Conservation (phyloP, 257 asterid species). For the Anisodus tanguticus region DNA sequence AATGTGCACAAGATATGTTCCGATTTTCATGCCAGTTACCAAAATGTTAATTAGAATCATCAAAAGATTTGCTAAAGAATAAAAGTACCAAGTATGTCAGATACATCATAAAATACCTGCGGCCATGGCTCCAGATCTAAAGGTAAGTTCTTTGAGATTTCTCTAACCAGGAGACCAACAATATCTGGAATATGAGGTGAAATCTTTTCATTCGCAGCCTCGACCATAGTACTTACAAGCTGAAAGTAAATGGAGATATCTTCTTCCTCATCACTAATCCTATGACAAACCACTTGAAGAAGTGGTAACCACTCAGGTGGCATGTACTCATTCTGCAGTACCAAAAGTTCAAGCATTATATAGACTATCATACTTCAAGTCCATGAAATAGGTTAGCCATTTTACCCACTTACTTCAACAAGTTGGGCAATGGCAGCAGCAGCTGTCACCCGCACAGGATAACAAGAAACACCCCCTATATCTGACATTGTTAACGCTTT, state of each 20-base stretch:
- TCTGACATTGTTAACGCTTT: constrained; percentile 44
- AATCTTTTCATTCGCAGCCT: constrained; percentile 44
- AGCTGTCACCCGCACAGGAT: constrained; percentile 52
- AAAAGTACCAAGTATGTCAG: neutral
- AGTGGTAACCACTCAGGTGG: constrained; percentile 54
- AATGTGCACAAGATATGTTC: constrained; percentile 19
- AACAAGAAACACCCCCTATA: constrained; percentile 41
- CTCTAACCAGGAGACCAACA: constrained; percentile 42
- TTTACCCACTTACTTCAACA: constrained; percentile 45
- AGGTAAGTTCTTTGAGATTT: constrained; percentile 43
- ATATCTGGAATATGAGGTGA: constrained; percentile 47
- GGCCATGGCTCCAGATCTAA: constrained; percentile 47
- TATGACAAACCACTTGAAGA: constrained; percentile 44
- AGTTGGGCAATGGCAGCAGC: constrained; percentile 52
- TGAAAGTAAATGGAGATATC: constrained; percentile 42
- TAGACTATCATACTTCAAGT: constrained; percentile 1
- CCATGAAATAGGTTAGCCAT: neutral
- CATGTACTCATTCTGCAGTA: constrained; percentile 49
- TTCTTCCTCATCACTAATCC: constrained; percentile 43
- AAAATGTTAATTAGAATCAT: neutral
- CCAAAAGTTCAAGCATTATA: constrained; percentile 6
- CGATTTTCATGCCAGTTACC: constrained; percentile 18
- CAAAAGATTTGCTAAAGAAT: constrained; percentile 2
- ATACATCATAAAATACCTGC: constrained; percentile 36
- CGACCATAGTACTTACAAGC: constrained; percentile 49